Conservation (phyloP, 2,329 filamentous ascomycete genomes). For the Aspergillus persii region DNA sequence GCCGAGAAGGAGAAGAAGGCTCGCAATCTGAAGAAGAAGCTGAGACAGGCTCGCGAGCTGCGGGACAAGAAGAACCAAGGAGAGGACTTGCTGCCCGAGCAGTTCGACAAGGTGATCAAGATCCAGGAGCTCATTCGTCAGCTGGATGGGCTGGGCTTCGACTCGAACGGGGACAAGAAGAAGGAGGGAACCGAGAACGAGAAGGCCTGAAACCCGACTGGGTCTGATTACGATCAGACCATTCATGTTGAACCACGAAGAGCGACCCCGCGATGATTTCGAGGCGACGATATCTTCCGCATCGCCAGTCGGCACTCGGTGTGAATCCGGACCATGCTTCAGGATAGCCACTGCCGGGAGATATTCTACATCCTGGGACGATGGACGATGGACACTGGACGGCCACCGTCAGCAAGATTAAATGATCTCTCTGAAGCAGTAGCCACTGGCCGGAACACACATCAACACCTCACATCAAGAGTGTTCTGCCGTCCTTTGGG, state of each 20-base stretch:
- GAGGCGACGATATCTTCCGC: not conserved
- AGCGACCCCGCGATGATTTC: not conserved
- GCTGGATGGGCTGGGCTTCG: constrained; percentile 79
- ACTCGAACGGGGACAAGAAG: constrained; percentile 69
- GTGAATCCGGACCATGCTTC: not conserved
- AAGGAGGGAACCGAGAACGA: constrained; percentile 13
- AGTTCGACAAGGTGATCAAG: constrained; percentile 96
- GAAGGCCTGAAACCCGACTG: constrained; percentile 16
- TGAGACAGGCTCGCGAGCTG: constrained; percentile 88
- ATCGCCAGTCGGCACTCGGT: not conserved
- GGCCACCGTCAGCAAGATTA: not conserved
- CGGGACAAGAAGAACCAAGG: constrained; percentile 89
- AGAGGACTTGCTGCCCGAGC: constrained; percentile 80
- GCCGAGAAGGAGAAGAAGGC: constrained; percentile 89
- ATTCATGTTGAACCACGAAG: not conserved
- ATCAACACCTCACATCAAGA: not conserved
- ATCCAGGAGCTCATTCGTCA: constrained; percentile 92
- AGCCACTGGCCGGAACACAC: not conserved
- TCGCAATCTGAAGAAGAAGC: constrained; percentile 86
- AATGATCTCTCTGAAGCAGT: not conserved
- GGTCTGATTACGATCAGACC: not conserved
- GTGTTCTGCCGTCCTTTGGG: not conserved
- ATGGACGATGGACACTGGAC: not conserved
- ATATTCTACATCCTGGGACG: not conserved
- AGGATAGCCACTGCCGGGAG: not conserved